phyloP scores from a whole-genome alignment of 2,329 filamentous ascomycete genomes.

The Pseudogymnoascus sp. region DNA sequence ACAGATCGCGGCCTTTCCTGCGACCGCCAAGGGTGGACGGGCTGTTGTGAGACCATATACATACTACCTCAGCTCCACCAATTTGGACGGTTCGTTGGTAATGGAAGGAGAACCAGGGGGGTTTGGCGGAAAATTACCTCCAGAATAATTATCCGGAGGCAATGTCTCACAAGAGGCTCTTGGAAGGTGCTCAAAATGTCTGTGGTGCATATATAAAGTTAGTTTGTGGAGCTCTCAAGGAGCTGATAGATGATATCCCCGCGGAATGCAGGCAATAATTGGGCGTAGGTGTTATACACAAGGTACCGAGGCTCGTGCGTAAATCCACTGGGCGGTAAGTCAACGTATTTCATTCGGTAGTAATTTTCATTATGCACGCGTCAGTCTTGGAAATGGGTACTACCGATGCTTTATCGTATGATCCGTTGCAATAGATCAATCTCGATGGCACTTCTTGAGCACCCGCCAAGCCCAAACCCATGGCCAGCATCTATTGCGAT shows the following conservation, averaged over 20 bases:
- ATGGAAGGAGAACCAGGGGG: background rate
- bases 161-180: background rate
- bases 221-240: background rate
- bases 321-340: background rate
- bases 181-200: background rate
- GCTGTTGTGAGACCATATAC: background rate
- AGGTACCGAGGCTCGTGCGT: background rate
- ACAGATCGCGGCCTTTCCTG: background rate
- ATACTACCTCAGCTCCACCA: background rate
- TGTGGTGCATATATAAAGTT: background rate
- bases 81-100: background rate
- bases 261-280: background rate
- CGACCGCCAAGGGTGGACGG: background rate
- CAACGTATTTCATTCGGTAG: background rate
- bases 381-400: background rate
- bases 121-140: background rate
- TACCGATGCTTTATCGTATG: background rate
- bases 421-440: background rate
- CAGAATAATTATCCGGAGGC: background rate
- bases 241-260: background rate
- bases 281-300: background rate
- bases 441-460: background rate
- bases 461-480: background rate
- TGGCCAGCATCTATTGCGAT: background rate
- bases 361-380: background rate